These are phyloP conservation scores for Alternaria rosae DNA, from an alignment of 2,329 filamentous ascomycete genomes.

Conservation along the genomic window DNA sequence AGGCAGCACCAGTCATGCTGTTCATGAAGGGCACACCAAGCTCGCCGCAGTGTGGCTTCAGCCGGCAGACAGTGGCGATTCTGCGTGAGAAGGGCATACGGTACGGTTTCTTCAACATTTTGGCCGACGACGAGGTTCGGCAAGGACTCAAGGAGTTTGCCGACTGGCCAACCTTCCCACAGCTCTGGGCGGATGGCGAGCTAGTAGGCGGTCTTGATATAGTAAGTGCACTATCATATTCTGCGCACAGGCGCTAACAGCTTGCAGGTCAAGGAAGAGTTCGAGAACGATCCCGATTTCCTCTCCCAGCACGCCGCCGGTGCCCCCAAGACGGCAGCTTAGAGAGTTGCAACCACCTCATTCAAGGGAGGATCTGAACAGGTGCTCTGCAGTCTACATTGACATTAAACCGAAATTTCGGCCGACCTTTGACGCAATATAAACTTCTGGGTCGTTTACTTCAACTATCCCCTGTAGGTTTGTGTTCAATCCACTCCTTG, in stretches of 20 bases:
- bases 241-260: slow-evolving; percentile 27
- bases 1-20: slow-evolving; percentile 95
- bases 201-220: slow-evolving; percentile 95
- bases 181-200: slow-evolving; percentile 90
- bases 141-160: slow-evolving; percentile 96
- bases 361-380: background rate
- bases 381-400: too few species aligned
- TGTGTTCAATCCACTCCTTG: too few species aligned
- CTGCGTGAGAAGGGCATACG: slow-evolving; percentile 89
- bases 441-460: background rate
- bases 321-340: slow-evolving; percentile 10
- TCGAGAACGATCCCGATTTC: slow-evolving; percentile 83
- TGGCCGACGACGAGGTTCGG: slow-evolving; percentile 95
- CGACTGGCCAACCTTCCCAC: slow-evolving; percentile 98
- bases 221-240: slow-evolving; percentile 63
- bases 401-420: too few species aligned
- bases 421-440: too few species aligned
- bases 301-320: slow-evolving; percentile 72
- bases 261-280: slow-evolving; percentile 86
- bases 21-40: slow-evolving; percentile 98
- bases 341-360: background rate
- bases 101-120: slow-evolving; percentile 99
- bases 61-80: slow-evolving; percentile 84
- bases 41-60: slow-evolving; percentile 90
- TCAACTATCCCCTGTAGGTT: too few species aligned